These are phyloP conservation scores for Anastatica hierochuntica DNA, from an alignment of 345 rosid species.

Conservation along the genomic window DNA sequence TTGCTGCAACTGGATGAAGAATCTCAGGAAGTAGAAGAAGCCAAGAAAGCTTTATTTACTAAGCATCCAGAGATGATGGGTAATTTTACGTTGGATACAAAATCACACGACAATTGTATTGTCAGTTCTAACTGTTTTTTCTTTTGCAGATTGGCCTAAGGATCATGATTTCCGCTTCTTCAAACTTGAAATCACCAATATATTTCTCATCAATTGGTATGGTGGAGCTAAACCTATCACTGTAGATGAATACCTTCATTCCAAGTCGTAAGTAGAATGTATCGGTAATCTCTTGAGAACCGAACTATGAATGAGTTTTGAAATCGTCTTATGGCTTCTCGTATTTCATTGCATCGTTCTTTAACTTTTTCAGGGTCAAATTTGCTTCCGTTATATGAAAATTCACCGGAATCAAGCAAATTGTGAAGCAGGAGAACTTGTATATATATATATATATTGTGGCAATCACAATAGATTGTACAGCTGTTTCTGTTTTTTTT, in stretches of 20 bases:
- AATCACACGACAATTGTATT: not conserved
- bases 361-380: too few relatives aligned
- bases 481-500: too few relatives aligned
- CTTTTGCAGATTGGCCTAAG: constrained; percentile 68
- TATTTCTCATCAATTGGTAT: constrained; percentile 84
- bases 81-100: constrained; percentile 15
- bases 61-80: constrained; percentile 93
- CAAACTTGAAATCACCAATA: constrained; percentile 56
- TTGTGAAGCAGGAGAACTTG: too few relatives aligned
- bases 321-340: too few relatives aligned
- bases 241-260: constrained; percentile 54
- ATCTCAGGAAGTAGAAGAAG: constrained; percentile 52
- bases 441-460: too few relatives aligned
- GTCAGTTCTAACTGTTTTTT: not conserved
- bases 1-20: constrained; percentile 36
- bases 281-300: too few relatives aligned
- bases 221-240: constrained; percentile 88
- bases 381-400: too few relatives aligned
- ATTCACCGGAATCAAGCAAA: too few relatives aligned
- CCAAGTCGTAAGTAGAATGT: constrained; percentile 73
- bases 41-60: constrained; percentile 47
- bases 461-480: too few relatives aligned
- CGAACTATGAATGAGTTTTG: too few relatives aligned
- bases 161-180: constrained; percentile 60
- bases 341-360: too few relatives aligned